Percentiles rank a stretch among this genome's conserved stretches.
Conservation (phyloP, 805 yeast genomes). For the Yarrowia osloensis region DNA sequence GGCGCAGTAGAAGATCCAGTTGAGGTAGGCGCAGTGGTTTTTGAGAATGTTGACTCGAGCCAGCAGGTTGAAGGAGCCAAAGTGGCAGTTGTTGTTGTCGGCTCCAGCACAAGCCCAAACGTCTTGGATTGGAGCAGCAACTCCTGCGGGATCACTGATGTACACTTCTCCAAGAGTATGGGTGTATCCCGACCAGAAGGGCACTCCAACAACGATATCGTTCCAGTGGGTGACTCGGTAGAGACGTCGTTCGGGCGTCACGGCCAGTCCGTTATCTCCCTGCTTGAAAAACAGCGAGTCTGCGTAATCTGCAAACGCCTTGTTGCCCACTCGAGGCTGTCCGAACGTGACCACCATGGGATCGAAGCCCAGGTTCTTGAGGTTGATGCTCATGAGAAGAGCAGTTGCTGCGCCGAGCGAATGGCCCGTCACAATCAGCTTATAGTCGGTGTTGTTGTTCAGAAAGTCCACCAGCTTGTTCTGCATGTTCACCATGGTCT, state of each 20-base stretch:
- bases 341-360: slow-evolving; percentile 63
- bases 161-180: slow-evolving; percentile 15
- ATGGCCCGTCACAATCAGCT: slow-evolving; percentile 63
- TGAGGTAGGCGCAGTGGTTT: slow-evolving; percentile 11
- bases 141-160: background rate
- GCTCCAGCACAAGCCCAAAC: background rate
- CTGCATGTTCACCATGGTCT: slow-evolving; percentile 1
- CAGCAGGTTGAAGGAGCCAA: background rate
- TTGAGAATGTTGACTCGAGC: slow-evolving; percentile 19
- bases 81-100: background rate
- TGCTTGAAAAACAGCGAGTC: background rate
- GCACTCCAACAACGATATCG: slow-evolving; percentile 3
- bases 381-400: slow-evolving; percentile 60
- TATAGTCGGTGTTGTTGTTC: slow-evolving; percentile 48
- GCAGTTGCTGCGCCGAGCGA: slow-evolving; percentile 77
- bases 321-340: slow-evolving; percentile 64
- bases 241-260: background rate
- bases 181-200: slow-evolving; percentile 1
- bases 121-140: background rate
- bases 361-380: slow-evolving; percentile 52
- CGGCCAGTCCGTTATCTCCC: background rate
- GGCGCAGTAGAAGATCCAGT: slow-evolving; percentile 21
- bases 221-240: slow-evolving; percentile 19
- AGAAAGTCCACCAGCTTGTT: background rate
- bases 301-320: background rate